Evolutionary conservation across 2,329 filamentous ascomycete genomes (phyloP).

Genomic region (Cercospora brassicicola): DNA sequence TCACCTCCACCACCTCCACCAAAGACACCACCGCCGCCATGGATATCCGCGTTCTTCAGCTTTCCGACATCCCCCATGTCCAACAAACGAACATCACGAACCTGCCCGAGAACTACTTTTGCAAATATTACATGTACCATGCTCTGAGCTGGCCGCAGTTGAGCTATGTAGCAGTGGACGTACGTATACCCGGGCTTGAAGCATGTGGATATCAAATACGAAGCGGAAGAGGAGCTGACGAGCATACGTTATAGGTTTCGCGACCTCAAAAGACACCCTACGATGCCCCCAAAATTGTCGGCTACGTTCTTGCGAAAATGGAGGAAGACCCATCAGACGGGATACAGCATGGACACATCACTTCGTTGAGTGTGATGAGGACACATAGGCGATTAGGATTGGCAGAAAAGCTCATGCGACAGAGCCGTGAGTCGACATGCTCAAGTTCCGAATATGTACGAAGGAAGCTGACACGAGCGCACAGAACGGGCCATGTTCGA

Average conservation of each 20-base stretch:
- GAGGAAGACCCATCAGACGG: conserved; percentile 94
- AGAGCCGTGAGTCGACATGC: conserved; percentile 69
- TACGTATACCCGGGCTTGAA: conserved; percentile 33
- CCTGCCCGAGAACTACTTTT: conserved; percentile 98
- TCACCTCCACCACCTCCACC: background rate
- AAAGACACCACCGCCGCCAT: conserved; percentile 51
- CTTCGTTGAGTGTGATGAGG: conserved; percentile 90
- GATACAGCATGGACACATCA: conserved; percentile 93
- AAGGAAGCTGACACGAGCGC: conserved; percentile 7
- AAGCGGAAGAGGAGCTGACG: background rate
- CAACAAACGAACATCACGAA: conserved; percentile 99
- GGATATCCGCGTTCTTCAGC: conserved; percentile 85
- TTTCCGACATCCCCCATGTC: conserved; percentile 84
- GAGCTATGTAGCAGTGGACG: conserved; percentile 91
- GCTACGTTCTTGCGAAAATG: conserved; percentile 99
- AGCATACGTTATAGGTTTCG: conserved; percentile 55
- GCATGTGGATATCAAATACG: background rate
- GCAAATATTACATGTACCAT: conserved; percentile 99
- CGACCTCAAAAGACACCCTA: conserved; percentile 74
- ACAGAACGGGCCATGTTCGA: conserved; percentile 94
- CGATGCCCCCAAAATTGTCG: conserved; percentile 95
- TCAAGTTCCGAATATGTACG: background rate
- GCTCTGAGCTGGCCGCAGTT: conserved; percentile 97
- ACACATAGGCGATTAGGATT: conserved; percentile 89
- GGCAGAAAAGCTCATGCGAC: conserved; percentile 95